Conservation (phyloP, 306 rosid genomes). For the Betula pendula region DNA sequence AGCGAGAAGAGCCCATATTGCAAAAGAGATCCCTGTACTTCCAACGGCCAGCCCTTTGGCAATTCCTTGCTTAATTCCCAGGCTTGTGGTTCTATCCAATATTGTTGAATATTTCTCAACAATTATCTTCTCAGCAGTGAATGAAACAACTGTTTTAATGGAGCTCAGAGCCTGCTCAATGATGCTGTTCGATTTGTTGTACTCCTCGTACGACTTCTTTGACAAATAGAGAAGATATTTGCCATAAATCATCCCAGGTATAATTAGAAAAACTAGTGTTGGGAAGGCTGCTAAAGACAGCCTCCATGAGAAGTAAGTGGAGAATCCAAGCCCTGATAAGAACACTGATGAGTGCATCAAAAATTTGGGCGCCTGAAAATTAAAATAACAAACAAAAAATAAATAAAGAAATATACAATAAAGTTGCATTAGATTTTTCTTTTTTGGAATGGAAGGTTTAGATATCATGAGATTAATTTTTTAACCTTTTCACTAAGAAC, state of each 20-base stretch:
- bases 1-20: constrained; percentile 94
- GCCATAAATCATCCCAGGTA: constrained; percentile 87
- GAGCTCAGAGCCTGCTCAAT: constrained; percentile 84
- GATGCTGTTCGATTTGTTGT: constrained; percentile 65
- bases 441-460: neutral
- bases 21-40: constrained; percentile 74
- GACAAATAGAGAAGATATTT: constrained; percentile 71
- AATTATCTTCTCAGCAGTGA: constrained; percentile 79
- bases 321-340: constrained; percentile 70
- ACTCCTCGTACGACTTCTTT: constrained; percentile 52
- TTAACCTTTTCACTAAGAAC: constrained; percentile 89
- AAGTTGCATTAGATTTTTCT: neutral
- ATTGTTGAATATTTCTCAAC: constrained; percentile 58
- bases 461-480: neutral
- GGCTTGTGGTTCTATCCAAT: constrained; percentile 58
- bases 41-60: constrained; percentile 92
- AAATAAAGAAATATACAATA: too few relatives aligned
- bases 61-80: constrained; percentile 87
- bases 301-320: constrained; percentile 83
- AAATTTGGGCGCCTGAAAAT: constrained; percentile 71
- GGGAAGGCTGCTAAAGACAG: constrained; percentile 78
- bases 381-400: neutral
- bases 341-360: constrained; percentile 86
- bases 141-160: constrained; percentile 72
- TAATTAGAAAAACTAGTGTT: constrained; percentile 67